Conservation (phyloP, 345 rosid genomes). For the Aquilaria sinensis region DNA sequence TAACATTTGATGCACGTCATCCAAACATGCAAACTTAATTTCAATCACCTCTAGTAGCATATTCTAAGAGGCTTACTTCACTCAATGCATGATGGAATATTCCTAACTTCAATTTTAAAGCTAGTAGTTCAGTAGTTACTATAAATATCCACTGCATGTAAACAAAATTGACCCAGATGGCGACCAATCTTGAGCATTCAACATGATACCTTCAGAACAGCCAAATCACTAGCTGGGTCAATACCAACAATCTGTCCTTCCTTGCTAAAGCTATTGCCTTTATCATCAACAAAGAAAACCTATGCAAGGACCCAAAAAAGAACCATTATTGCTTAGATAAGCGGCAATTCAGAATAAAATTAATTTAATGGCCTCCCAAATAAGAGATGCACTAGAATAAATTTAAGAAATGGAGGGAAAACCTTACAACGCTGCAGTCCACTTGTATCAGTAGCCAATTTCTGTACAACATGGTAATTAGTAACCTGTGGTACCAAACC, state of each 20-base stretch:
- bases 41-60: too few species aligned
- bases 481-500: conserved; percentile 48
- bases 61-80: too few species aligned
- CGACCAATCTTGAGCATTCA: background rate
- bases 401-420: conserved; percentile 12
- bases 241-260: conserved; percentile 64
- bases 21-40: too few species aligned
- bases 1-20: too few species aligned
- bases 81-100: too few species aligned
- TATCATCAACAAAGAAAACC: conserved; percentile 65
- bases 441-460: conserved; percentile 64
- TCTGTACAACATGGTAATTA: conserved; percentile 77
- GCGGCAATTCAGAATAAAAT: background rate
- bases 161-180: background rate
- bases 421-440: conserved; percentile 91
- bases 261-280: conserved; percentile 53
- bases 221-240: conserved; percentile 80
- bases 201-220: conserved; percentile 61
- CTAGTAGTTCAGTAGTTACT: background rate
- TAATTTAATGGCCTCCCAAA: background rate
- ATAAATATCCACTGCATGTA: background rate
- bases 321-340: background rate
- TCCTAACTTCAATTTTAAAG: background rate
- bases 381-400: background rate
- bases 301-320: conserved; percentile 11